Conservation (phyloP, 306 rosid genomes). For the Calophaca sinica region DNA sequence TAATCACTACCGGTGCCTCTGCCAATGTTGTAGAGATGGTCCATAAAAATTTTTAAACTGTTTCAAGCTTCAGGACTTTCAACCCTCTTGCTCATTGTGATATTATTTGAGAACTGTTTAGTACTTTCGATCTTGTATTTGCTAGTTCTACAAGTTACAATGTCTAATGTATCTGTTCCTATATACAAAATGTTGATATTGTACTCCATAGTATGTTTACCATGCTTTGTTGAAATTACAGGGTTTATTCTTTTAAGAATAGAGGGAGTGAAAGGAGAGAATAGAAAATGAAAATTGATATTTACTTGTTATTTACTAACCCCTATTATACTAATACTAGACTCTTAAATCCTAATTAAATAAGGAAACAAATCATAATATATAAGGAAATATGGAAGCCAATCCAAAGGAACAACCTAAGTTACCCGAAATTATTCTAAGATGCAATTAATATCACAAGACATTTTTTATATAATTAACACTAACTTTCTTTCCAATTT, state of each 20-base stretch:
- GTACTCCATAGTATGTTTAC: neutral
- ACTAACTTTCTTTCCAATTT: constrained; percentile 22
- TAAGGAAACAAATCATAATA: neutral
- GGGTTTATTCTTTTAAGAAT: too few relatives aligned
- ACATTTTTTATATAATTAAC: neutral
- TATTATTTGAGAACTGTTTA: constrained; percentile 13
- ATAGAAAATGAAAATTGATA: too few relatives aligned
- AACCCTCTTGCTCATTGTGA: neutral
- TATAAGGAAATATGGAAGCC: neutral
- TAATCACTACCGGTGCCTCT: neutral
- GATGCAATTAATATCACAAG: neutral
- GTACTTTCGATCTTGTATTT: neutral
- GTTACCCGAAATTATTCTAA: neutral
- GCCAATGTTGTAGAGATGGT: neutral
- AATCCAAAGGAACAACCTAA: neutral
- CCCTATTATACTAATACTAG: neutral
- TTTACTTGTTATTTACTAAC: too few relatives aligned
- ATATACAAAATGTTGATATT: neutral
- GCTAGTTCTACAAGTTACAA: neutral
- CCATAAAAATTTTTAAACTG: neutral
- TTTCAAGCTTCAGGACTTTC: constrained; percentile 15
- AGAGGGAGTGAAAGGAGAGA: too few relatives aligned
- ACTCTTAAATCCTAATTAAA: neutral
- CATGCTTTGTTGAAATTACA: neutral
- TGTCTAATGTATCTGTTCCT: too few relatives aligned